These are phyloP conservation scores for Viola pubescens DNA, from an alignment of 441 rosid genomes.

Conservation along the genomic window DNA sequence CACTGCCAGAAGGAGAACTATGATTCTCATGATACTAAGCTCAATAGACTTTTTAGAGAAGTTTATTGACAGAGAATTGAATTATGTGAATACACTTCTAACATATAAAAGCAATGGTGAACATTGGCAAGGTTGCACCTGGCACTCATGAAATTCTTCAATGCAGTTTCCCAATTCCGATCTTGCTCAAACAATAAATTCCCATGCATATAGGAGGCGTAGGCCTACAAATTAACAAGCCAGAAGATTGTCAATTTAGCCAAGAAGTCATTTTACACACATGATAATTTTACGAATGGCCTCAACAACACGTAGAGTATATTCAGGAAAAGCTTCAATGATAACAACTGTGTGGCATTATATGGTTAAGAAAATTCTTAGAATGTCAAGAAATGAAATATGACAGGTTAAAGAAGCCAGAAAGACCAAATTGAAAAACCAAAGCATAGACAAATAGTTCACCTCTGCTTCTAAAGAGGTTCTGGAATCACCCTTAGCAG, in stretches of 20 bases:
- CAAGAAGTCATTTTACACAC: constrained; percentile 2
- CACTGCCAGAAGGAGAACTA: not conserved
- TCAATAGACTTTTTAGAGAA: not conserved
- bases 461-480: constrained; percentile 98
- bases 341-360: not conserved
- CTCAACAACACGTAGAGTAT: constrained; percentile 1
- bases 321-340: not conserved
- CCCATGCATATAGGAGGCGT: constrained; percentile 96
- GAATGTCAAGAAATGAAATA: not conserved
- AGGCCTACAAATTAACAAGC: constrained; percentile 49
- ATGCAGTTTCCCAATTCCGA: constrained; percentile 84
- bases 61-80: constrained; percentile 6
- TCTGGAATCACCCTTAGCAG: constrained; percentile 76
- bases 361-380: not conserved
- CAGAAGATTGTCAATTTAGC: constrained; percentile 11
- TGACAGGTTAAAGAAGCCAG: not conserved
- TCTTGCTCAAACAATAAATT: constrained; percentile 95
- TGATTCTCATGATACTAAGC: not conserved
- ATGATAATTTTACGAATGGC: not conserved
- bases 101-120: constrained; percentile 5
- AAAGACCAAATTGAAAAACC: not conserved
- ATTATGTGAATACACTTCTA: not conserved
- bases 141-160: constrained; percentile 81
- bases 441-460: constrained; percentile 3
- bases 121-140: constrained; percentile 50